Percentiles rank a stretch among this genome's conserved stretches.
Evolutionary conservation across 2,329 filamentous ascomycete species (phyloP).

Genomic region (Fusarium coicis): DNA sequence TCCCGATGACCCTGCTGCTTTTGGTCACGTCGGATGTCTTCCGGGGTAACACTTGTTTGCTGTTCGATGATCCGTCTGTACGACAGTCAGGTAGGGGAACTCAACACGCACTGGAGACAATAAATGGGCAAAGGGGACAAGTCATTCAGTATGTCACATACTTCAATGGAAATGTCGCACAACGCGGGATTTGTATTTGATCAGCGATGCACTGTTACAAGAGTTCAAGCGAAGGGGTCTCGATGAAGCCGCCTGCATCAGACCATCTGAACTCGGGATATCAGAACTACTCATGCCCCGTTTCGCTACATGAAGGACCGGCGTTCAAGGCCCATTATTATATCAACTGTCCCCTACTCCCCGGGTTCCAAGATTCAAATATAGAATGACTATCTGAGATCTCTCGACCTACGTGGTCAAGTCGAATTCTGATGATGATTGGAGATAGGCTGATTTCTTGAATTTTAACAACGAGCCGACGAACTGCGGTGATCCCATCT

Average conservation of each 20-base stretch:
- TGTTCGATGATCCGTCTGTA: neutral
- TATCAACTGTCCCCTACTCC: neutral
- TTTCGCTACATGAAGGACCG: rapidly evolving
- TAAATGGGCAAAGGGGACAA: rapidly evolving
- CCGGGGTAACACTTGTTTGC: neutral
- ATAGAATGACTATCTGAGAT: too few relatives aligned
- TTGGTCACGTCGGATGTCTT: rapidly evolving
- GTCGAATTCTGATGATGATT: too few relatives aligned
- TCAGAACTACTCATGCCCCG: rapidly evolving
- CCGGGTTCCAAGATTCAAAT: too few relatives aligned
- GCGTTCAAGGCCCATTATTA: rapidly evolving
- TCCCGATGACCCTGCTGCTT: rapidly evolving
- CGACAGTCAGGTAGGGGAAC: rapidly evolving
- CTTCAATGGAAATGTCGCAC: neutral
- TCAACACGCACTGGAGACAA: rapidly evolving
- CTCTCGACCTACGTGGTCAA: too few relatives aligned
- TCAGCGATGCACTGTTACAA: rapidly evolving
- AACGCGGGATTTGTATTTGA: neutral
- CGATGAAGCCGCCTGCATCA: neutral
- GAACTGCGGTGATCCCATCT: neutral
- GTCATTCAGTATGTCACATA: rapidly evolving
- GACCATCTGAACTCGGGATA: neutral
- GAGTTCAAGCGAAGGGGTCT: neutral
- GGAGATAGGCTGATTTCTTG: too few relatives aligned
- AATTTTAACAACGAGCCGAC: too few relatives aligned